A percentile compares a stretch with the other conserved stretches of the same genome.
Conservation (phyloP, 78 protist genomes). For the Dictyostelium capitatum region DNA sequence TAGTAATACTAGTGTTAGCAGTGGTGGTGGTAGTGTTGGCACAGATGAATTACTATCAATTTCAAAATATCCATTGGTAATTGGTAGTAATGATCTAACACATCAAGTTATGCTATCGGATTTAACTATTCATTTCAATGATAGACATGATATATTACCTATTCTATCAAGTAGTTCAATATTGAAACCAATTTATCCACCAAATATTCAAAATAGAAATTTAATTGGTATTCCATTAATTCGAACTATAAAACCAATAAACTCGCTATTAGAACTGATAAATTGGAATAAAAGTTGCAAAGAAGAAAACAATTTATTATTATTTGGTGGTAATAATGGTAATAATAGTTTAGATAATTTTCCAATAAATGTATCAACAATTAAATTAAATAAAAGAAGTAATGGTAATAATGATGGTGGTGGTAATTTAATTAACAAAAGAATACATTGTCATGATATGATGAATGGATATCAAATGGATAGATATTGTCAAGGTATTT, state of each 20-base stretch:
- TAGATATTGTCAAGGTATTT: background rate
- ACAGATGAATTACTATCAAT: background rate
- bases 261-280: background rate
- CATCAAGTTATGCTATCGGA: background rate
- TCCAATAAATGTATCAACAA: background rate
- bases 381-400: background rate
- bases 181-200: background rate
- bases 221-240: background rate
- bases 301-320: too few relatives aligned
- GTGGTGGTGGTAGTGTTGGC: background rate
- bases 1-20: background rate
- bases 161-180: background rate
- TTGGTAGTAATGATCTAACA: background rate
- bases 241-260: background rate
- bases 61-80: background rate
- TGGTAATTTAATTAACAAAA: too few relatives aligned
- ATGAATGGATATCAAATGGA: slow-evolving; percentile 3
- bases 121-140: slow-evolving; percentile 2
- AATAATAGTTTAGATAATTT: background rate
- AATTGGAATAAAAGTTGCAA: background rate
- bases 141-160: slow-evolving; percentile 6
- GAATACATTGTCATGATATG: slow-evolving; percentile 23
- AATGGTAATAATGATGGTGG: background rate
- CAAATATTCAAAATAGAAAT: background rate
- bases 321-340: too few relatives aligned